A percentile compares a stretch with the other conserved stretches of the same genome.
phyloP scores from a whole-genome alignment of 352 stramenopile species.

The Chrysophaeum taylorii region DNA sequence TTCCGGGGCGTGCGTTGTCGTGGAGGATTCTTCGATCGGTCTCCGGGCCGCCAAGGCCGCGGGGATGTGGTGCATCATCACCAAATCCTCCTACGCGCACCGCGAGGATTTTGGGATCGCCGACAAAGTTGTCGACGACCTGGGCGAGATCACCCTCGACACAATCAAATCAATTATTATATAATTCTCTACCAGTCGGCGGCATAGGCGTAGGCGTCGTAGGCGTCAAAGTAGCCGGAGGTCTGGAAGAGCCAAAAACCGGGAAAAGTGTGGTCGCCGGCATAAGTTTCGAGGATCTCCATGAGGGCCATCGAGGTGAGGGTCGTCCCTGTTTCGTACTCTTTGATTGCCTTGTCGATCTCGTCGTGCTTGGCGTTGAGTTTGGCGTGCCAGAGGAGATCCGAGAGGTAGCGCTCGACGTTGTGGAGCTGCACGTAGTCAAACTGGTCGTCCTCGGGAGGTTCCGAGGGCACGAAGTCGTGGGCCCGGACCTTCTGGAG shows the following conservation, averaged over 20 bases:
- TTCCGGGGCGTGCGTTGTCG: slow-evolving; percentile 52
- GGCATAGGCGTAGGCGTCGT: too few species aligned
- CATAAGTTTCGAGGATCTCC: neutral
- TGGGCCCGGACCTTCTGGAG: neutral
- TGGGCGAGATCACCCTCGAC: slow-evolving; percentile 17
- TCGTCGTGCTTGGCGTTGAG: neutral
- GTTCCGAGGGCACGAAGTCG: neutral
- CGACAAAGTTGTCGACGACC: slow-evolving; percentile 47
- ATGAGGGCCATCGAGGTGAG: slow-evolving; percentile 1
- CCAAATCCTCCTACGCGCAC: slow-evolving; percentile 7
- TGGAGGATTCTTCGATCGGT: slow-evolving; percentile 66
- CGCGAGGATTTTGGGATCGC: slow-evolving; percentile 43
- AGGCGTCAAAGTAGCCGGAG: slow-evolving; percentile 1
- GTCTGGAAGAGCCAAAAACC: slow-evolving; percentile 14
- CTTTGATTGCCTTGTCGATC: neutral
- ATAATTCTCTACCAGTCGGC: too few species aligned
- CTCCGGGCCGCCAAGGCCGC: slow-evolving; percentile 47
- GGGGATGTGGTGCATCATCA: slow-evolving; percentile 21
- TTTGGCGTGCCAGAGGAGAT: slow-evolving; percentile 1
- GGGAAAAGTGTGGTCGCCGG: neutral
- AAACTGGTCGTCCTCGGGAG: slow-evolving; percentile 1
- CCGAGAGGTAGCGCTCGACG: slow-evolving; percentile 13
- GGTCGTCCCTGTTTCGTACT: neutral
- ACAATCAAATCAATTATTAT: too few species aligned
- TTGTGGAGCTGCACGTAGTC: slow-evolving; percentile 16